Evolutionary conservation across 208 protist genomes (phyloP).

Genomic region (Leishmania gerbilli): DNA sequence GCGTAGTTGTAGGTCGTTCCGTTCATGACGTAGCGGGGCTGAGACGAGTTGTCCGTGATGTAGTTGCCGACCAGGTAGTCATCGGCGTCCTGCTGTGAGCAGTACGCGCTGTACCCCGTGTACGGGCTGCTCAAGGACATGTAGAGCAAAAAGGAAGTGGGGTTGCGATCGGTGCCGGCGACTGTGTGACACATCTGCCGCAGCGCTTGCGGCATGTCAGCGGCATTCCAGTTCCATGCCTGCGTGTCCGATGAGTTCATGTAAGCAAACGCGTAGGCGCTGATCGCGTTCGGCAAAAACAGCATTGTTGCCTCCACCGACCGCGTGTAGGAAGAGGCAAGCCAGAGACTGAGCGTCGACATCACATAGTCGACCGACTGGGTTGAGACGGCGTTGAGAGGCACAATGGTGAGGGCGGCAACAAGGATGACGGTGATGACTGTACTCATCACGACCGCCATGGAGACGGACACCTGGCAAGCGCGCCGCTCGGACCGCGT

Average conservation of each 20-base stretch:
- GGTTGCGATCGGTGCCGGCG: neutral
- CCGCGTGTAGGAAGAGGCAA: conserved; percentile 28
- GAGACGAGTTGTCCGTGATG: conserved; percentile 29
- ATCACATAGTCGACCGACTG: conserved; percentile 29
- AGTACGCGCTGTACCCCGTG: conserved; percentile 66
- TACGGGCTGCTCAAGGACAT: conserved; percentile 51
- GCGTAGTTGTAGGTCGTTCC: conserved; percentile 25
- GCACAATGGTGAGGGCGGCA: conserved; percentile 40
- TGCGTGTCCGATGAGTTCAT: conserved; percentile 17
- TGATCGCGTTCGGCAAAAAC: conserved; percentile 34
- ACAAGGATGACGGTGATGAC: conserved; percentile 44
- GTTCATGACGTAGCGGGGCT: conserved; percentile 48
- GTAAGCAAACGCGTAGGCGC: conserved; percentile 25
- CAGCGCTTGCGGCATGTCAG: conserved; percentile 52
- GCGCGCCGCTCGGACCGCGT: neutral
- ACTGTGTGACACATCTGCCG: conserved; percentile 45
- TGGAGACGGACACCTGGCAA: conserved; percentile 21
- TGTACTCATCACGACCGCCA: conserved; percentile 20
- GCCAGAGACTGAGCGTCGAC: conserved; percentile 19
- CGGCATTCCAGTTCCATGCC: conserved; percentile 33
- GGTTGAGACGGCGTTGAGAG: conserved; percentile 35
- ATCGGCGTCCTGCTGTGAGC: conserved; percentile 47
- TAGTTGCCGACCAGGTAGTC: conserved; percentile 38
- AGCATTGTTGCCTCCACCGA: conserved; percentile 31
- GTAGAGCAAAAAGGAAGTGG: conserved; percentile 38